Evolutionary conservation across 352 stramenopile species (phyloP).

Genomic region (Phytophthora uliginosa): DNA sequence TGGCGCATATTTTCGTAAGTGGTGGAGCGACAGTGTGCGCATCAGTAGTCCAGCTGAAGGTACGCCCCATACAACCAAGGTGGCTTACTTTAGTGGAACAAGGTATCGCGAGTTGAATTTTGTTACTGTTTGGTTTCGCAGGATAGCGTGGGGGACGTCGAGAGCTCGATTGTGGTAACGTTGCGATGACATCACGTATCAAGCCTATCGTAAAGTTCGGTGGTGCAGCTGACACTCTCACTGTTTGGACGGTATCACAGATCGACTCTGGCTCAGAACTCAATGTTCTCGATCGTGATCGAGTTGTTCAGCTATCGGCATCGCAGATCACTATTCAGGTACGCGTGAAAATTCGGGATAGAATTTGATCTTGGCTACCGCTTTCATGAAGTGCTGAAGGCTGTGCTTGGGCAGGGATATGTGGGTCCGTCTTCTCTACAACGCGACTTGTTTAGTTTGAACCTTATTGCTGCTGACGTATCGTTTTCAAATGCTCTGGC

Average conservation of each 20-base stretch:
- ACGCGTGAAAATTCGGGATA: background rate
- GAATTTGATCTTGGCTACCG: background rate
- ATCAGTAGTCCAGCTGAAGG: constrained; percentile 65
- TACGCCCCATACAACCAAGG: constrained; percentile 15
- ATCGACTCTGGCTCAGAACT: constrained; percentile 65
- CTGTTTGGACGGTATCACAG: constrained; percentile 16
- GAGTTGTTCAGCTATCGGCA: constrained; percentile 42
- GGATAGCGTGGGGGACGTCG: constrained; percentile 45
- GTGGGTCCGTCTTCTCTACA: constrained; percentile 58
- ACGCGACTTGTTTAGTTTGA: constrained; percentile 49
- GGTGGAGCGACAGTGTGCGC: constrained; percentile 72
- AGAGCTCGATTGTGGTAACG: constrained; percentile 61
- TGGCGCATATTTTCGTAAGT: constrained; percentile 74
- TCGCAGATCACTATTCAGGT: constrained; percentile 65
- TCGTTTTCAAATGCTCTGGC: constrained; percentile 62
- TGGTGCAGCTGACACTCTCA: background rate
- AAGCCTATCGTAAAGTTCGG: background rate
- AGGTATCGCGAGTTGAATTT: background rate
- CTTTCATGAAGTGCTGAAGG: background rate
- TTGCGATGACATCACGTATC: background rate
- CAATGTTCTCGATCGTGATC: constrained; percentile 48
- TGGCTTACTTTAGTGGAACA: background rate
- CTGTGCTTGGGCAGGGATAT: constrained; percentile 43
- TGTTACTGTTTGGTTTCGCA: constrained; percentile 12
- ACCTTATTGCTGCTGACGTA: constrained; percentile 45